These are phyloP conservation scores for Amauroascus verrucosus DNA, from an alignment of 2,329 filamentous ascomycete species.

Conservation along the genomic window DNA sequence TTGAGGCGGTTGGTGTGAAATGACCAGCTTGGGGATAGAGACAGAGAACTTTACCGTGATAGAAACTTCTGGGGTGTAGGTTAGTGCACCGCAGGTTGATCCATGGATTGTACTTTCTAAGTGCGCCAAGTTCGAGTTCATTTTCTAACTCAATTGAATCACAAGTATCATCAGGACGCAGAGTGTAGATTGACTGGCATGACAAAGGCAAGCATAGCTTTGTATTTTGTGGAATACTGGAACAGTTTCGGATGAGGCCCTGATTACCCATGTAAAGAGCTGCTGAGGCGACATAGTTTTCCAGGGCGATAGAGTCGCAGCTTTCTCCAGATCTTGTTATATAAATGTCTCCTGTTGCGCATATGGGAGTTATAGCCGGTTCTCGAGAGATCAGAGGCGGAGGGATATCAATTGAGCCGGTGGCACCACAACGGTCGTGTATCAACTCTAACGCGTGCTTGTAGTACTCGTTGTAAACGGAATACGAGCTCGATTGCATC, in stretches of 20 bases:
- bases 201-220: background rate
- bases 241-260: background rate
- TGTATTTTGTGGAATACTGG: background rate
- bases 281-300: background rate
- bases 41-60: conserved; percentile 17
- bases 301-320: background rate
- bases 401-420: background rate
- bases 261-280: background rate
- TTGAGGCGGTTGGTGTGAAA: background rate
- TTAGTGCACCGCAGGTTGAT: conserved; percentile 16
- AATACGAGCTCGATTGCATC: conserved; percentile 22
- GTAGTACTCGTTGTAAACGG: conserved; percentile 17
- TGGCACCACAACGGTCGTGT: conserved; percentile 4
- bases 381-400: background rate
- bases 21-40: conserved; percentile 14
- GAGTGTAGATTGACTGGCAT: background rate
- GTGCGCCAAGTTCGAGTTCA: conserved; percentile 9
- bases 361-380: background rate
- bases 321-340: background rate
- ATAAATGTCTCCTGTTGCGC: background rate
- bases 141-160: conserved; percentile 4
- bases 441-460: conserved; percentile 8
- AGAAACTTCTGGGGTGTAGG: conserved; percentile 11
- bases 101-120: conserved; percentile 19
- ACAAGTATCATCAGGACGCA: background rate